These are phyloP conservation scores for Neckera pumila DNA, from an alignment of 225 moss, liverwort and hornwort genomes.

Conservation along the genomic window DNA sequence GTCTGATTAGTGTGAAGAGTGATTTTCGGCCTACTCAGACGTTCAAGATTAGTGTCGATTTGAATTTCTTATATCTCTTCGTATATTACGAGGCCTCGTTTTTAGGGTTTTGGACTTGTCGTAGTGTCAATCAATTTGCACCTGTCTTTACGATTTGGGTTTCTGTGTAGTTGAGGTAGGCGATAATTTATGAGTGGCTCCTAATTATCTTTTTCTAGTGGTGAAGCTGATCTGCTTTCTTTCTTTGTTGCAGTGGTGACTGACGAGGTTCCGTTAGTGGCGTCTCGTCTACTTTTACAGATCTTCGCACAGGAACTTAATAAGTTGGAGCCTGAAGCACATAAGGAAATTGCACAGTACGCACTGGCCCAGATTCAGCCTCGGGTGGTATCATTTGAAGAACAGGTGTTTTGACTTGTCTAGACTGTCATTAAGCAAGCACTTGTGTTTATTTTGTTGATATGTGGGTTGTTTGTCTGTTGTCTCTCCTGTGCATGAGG, in stretches of 20 bases:
- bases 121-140: not conserved
- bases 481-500: not conserved
- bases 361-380: slow-evolving; percentile 95
- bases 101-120: not conserved
- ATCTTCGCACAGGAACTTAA: slow-evolving; percentile 91
- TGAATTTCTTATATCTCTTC: not conserved
- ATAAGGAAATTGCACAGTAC: slow-evolving; percentile 95
- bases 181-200: not conserved
- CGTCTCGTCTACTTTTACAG: slow-evolving; percentile 90
- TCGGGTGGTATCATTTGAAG: slow-evolving; percentile 97
- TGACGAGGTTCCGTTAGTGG: slow-evolving; percentile 95
- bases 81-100: not conserved
- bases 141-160: not conserved
- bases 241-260: slow-evolving; percentile 76
- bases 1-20: not conserved
- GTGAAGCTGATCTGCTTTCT: slow-evolving; percentile 12
- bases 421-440: not conserved
- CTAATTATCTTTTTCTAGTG: not conserved
- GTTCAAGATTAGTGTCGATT: not conserved
- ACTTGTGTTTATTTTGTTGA: not conserved
- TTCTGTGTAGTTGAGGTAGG: not conserved
- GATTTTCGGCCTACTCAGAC: not conserved
- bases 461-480: not conserved
- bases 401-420: slow-evolving; percentile 55
- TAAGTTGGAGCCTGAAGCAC: slow-evolving; percentile 93